These are phyloP conservation scores for Cymodocea nodosa DNA, from an alignment of 116 monocot genomes.

Conservation along the genomic window DNA sequence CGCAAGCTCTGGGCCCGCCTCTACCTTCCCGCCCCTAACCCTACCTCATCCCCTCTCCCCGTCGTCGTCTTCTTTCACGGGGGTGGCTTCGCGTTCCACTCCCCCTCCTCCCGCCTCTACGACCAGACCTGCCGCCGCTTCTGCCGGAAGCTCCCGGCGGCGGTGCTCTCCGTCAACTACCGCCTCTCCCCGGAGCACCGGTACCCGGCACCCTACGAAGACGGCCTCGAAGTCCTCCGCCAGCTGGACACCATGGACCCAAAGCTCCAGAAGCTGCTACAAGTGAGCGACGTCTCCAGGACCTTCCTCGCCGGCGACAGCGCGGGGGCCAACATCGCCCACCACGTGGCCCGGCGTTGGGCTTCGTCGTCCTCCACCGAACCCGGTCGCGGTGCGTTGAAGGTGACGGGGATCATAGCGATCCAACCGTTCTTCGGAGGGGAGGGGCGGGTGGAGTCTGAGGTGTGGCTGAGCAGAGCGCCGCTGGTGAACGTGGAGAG, in stretches of 20 bases:
- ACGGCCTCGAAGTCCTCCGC: slow-evolving; percentile 16
- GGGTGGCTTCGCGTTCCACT: slow-evolving; percentile 12
- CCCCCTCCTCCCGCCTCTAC: background rate
- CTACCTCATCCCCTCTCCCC: background rate
- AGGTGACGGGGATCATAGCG: slow-evolving; percentile 21
- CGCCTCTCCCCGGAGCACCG: slow-evolving; percentile 55
- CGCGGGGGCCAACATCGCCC: background rate
- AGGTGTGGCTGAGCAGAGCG: slow-evolving; percentile 27
- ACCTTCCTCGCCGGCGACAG: too few species aligned
- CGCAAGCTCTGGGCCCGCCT: slow-evolving; percentile 1
- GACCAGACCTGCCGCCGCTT: slow-evolving; percentile 11
- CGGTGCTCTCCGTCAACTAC: slow-evolving; percentile 63
- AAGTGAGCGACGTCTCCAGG: too few species aligned
- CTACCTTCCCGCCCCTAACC: background rate
- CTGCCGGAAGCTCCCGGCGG: slow-evolving; percentile 9
- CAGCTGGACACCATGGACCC: too few species aligned
- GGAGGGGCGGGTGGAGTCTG: slow-evolving; percentile 37
- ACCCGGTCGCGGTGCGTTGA: background rate
- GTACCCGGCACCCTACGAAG: slow-evolving; percentile 35
- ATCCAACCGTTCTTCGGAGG: slow-evolving; percentile 79
- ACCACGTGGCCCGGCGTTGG: slow-evolving; percentile 12
- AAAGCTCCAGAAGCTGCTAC: too few species aligned
- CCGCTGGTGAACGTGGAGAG: slow-evolving; percentile 29
- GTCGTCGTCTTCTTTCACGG: slow-evolving; percentile 6
- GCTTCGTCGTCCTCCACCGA: background rate